Evolutionary conservation across 148 eudicot genomes (phyloP).

Genomic region (Limonium bicolor): DNA sequence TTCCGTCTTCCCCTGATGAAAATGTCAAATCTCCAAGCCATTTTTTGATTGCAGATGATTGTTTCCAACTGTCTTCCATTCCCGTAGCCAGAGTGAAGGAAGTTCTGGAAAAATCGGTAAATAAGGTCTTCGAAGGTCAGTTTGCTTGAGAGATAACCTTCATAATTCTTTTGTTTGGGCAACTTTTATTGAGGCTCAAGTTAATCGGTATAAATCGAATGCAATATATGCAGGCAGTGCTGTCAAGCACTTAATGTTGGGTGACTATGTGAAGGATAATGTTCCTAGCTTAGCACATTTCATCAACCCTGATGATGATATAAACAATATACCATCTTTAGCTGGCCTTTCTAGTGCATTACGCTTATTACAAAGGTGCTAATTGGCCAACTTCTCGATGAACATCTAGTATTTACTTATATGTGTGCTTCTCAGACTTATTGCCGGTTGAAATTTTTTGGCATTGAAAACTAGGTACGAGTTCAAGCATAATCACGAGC

Average conservation of each 20-base stretch:
- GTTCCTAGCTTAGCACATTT: conserved; percentile 70
- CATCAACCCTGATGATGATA: conserved; percentile 17
- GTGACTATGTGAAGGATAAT: conserved; percentile 44
- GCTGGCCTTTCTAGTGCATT: conserved; percentile 64
- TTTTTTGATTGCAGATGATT: conserved; percentile 60
- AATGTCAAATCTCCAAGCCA: conserved; percentile 21
- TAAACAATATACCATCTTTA: conserved; percentile 37
- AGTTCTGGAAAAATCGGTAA: conserved; percentile 32
- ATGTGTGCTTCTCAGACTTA: too few relatives aligned
- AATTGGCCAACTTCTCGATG: neutral
- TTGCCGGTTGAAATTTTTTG: neutral
- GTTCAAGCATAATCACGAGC: conserved; percentile 78
- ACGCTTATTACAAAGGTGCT: conserved; percentile 70
- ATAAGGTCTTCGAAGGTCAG: conserved; percentile 62
- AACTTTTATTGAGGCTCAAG: too few relatives aligned
- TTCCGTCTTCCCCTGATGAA: conserved; percentile 24
- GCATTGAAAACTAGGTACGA: conserved; percentile 32
- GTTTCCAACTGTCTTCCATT: conserved; percentile 60
- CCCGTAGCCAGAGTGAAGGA: conserved; percentile 35
- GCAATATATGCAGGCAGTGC: conserved; percentile 39
- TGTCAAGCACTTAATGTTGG: conserved; percentile 27
- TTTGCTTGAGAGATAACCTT: too few relatives aligned
- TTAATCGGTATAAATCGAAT: too few relatives aligned
- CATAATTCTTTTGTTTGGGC: too few relatives aligned
- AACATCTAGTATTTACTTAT: too few relatives aligned